Conservation (phyloP, 2,329 filamentous ascomycete genomes). For the Mycosphaerella sp. region DNA sequence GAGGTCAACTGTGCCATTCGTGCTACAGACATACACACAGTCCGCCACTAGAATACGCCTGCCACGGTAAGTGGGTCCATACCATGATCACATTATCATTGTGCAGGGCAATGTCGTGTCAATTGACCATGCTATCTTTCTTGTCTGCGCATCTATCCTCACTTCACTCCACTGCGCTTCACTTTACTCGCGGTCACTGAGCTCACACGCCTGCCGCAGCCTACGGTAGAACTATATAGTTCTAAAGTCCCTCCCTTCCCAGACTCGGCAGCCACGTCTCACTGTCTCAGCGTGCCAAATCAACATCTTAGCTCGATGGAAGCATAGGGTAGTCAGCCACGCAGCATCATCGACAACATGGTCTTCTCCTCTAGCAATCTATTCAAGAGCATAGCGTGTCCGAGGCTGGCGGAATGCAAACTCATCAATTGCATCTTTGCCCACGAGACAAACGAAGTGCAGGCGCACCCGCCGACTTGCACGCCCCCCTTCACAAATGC, state of each 20-base stretch:
- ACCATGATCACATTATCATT: not conserved
- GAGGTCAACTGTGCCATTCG: no score
- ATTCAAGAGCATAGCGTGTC: slow-evolving; percentile 50
- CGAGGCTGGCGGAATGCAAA: slow-evolving; percentile 40
- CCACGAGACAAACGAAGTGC: slow-evolving; percentile 34
- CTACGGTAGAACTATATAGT: no score
- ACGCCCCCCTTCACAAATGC: not conserved
- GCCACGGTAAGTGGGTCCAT: not conserved
- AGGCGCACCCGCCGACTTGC: not conserved
- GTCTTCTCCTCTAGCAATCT: slow-evolving; percentile 50
- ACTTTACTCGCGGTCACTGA: not conserved
- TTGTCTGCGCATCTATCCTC: not conserved
- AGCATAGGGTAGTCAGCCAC: not conserved
- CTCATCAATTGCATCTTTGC: slow-evolving; percentile 55
- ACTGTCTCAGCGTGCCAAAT: not conserved
- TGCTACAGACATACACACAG: no score
- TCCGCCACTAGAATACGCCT: no score
- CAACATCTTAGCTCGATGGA: not conserved
- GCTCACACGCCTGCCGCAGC: not conserved
- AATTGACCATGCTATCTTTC: not conserved
- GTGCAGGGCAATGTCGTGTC: not conserved
- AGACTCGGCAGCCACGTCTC: not conserved
- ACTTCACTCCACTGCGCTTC: no score
- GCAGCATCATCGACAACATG: slow-evolving; percentile 36
- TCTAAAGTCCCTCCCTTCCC: no score